Base-by-base conservation (phyloP, 345 rosid species). In the Eucalyptus fibrosa region DNA sequence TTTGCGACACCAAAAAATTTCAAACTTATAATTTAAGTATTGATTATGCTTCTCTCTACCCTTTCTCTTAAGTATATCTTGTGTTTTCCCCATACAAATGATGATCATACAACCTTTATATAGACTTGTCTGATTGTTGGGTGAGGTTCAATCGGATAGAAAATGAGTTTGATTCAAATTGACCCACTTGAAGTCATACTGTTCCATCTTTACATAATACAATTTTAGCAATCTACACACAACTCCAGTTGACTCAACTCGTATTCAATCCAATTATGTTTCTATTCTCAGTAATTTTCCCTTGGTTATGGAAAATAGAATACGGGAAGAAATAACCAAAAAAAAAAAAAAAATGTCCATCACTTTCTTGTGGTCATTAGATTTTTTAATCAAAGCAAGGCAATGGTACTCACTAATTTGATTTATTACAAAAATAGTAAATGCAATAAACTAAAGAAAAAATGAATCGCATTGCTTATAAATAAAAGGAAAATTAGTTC, bases 81-180 rank as follows among this genome's bases (percentile, higher is more conserved):
- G n/a, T 59, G 7, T 59, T 26, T 24, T 59, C 26, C 16, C 16
- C 0, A 26, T 59, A 60, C 1, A 28, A 28, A 28, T 28, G 67
- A 60, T 60, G n/a, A 60, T 60, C 7, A 1, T 6, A 56, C 28
- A 0, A 23, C 5, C 26, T 56, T 56, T 55, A 4, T 53, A 53
- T 53, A 53, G 10, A 53, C 14, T 59, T 59, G 65, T 5, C 2
- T 11, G 5, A 24, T 0, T 24, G 28, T 26, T 24, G 13, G 30
- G n/a, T 59, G 2, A 26, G 1, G 65, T 59, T 24, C 4, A 1
- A 12, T 59, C 30, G 0, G 0, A 5, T 59, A 0, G 3, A 59
- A 59, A 59, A 59, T 59, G 30, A 28, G 13, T 59, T 5, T 12
- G 26, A 59, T 12, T 59, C 15, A 28, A 60, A 60, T 60, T 60